phyloP scores from a whole-genome alignment of 2,329 filamentous ascomycete species.

The Cytospora schulzeri region DNA sequence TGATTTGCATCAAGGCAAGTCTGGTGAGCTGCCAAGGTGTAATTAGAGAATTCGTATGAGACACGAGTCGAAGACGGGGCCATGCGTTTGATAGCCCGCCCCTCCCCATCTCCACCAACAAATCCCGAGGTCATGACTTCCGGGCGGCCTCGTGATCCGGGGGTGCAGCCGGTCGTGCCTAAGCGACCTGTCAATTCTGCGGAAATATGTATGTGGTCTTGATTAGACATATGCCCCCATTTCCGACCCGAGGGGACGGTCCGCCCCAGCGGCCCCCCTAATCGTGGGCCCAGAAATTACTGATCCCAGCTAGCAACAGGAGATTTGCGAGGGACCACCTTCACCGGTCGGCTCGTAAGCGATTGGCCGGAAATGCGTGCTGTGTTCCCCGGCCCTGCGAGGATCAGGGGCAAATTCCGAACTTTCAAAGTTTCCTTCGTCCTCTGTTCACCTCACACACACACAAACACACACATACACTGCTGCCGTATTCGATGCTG shows the following conservation, averaged over 20 bases:
- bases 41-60: neutral
- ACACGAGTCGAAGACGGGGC: neutral
- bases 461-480: constrained; percentile 1
- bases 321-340: constrained; percentile 19
- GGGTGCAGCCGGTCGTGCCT: neutral
- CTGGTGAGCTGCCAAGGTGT: neutral
- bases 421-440: constrained; percentile 16
- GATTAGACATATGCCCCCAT: neutral
- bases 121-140: neutral
- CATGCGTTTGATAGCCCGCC: neutral
- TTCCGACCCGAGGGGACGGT: constrained; percentile 23
- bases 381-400: constrained; percentile 19
- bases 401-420: constrained; percentile 23
- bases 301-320: constrained; percentile 23
- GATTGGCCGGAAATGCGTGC: constrained; percentile 18
- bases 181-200: constrained; percentile 1
- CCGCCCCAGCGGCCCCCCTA: constrained; percentile 19
- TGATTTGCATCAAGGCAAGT: neutral
- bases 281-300: constrained; percentile 22
- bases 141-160: neutral
- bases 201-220: neutral
- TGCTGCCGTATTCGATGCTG: constrained; percentile 17
- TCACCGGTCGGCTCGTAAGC: constrained; percentile 12
- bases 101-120: neutral
- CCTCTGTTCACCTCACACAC: constrained; percentile 17